Evolutionary conservation across 2,329 filamentous ascomycete genomes (phyloP).

Genomic region (Coccinonectria pachysandricola): DNA sequence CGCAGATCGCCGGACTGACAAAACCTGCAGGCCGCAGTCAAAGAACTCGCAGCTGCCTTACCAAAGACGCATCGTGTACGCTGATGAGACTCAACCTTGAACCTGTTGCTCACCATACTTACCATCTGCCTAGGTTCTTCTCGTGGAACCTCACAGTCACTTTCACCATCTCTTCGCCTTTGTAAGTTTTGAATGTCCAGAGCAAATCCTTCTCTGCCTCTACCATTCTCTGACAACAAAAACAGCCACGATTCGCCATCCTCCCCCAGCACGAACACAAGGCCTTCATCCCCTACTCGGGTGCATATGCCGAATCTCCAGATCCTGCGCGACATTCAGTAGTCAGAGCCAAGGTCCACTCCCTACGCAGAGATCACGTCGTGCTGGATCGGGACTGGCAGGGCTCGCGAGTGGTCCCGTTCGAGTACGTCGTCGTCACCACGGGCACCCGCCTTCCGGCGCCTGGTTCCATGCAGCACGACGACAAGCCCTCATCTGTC

Average conservation of each 20-base stretch:
- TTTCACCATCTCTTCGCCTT: slow-evolving; percentile 41
- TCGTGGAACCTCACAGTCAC: slow-evolving; percentile 41
- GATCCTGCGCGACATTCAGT: slow-evolving; percentile 12
- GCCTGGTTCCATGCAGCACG: slow-evolving; percentile 14
- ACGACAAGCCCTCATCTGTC: slow-evolving; percentile 12
- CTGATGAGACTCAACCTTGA: background rate
- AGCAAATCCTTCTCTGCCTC: background rate
- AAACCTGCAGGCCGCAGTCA: slow-evolving; percentile 12
- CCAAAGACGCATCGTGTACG: slow-evolving; percentile 14
- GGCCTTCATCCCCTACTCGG: slow-evolving; percentile 38
- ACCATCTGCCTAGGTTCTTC: slow-evolving; percentile 31
- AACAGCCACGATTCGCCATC: slow-evolving; percentile 33
- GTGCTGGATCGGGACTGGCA: slow-evolving; percentile 15
- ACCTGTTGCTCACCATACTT: background rate
- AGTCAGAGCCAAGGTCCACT: slow-evolving; percentile 8
- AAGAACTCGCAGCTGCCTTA: slow-evolving; percentile 12
- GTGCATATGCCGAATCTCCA: slow-evolving; percentile 9
- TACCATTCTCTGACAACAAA: background rate
- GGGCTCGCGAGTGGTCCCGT: slow-evolving; percentile 12
- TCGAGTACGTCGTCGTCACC: slow-evolving; percentile 15
- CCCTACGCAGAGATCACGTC: slow-evolving; percentile 11
- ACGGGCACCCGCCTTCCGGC: slow-evolving; percentile 15
- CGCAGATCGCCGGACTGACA: too few relatives aligned
- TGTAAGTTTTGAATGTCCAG: slow-evolving; percentile 4
- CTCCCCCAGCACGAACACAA: slow-evolving; percentile 32